Conservation (phyloP, 345 rosid species). For the Acer yangbiense region DNA sequence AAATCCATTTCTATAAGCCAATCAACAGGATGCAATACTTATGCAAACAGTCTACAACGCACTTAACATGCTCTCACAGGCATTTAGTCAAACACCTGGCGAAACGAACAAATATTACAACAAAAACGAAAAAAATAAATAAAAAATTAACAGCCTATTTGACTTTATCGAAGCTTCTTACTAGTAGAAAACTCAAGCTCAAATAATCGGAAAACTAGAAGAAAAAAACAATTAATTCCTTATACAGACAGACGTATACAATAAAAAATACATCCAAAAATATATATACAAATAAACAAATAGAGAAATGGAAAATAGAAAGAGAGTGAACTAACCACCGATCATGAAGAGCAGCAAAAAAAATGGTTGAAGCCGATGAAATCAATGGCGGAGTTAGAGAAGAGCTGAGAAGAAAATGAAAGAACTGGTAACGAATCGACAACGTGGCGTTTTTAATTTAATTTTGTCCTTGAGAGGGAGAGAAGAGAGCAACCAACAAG, state of each 20-base stretch:
- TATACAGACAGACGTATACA: not conserved
- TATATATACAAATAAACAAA: not conserved
- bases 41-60: slow-evolving; percentile 16
- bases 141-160: not conserved
- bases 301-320: not conserved
- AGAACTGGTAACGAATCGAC: slow-evolving; percentile 25
- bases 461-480: not conserved
- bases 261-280: not conserved
- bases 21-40: slow-evolving; percentile 1
- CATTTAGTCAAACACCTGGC: slow-evolving; percentile 49
- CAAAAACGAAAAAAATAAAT: not conserved
- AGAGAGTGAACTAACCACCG: slow-evolving; percentile 39
- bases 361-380: not conserved
- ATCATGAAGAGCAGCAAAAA: slow-evolving; percentile 28
- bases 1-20: slow-evolving; percentile 51
- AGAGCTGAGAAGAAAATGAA: slow-evolving; percentile 30
- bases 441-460: slow-evolving; percentile 13
- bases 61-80: slow-evolving; percentile 27
- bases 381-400: slow-evolving; percentile 32
- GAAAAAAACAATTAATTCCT: not conserved
- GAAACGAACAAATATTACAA: slow-evolving; percentile 7
- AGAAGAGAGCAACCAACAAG: not conserved
- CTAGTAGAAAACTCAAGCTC: not conserved
- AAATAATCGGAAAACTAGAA: not conserved
- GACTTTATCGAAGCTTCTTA: not conserved